Conservation (phyloP, 768 basidiomycete species). For the Lanmaoa pseudosensibilis region DNA sequence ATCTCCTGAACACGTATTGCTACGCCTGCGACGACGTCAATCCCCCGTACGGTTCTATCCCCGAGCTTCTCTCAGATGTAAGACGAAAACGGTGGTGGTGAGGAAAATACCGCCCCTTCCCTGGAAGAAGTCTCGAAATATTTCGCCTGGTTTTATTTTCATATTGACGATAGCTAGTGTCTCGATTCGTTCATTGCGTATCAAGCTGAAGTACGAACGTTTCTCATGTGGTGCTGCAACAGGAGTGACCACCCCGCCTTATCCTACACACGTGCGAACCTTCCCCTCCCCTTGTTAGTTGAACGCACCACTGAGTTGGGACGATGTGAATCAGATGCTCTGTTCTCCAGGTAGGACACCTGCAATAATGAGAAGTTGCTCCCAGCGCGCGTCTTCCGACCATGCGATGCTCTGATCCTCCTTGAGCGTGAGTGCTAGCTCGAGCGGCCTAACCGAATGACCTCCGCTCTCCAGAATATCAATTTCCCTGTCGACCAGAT, state of each 20-base stretch:
- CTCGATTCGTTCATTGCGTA: not conserved
- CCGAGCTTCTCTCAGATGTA: too few species aligned
- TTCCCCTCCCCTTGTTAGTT: not conserved
- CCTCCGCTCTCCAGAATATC: constrained; percentile 38
- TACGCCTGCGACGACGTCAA: too few species aligned
- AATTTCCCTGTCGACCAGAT: constrained; percentile 47
- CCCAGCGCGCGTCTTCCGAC: constrained; percentile 55
- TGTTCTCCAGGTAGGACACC: constrained; percentile 32
- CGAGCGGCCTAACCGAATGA: constrained; percentile 30
- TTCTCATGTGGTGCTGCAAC: not conserved
- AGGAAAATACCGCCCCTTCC: too few species aligned
- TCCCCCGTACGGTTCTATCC: too few species aligned
- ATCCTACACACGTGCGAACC: not conserved
- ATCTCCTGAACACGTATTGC: too few species aligned
- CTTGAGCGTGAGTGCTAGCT: constrained; percentile 47
- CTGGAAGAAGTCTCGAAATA: too few species aligned
- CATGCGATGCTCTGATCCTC: constrained; percentile 53
- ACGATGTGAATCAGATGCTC: not conserved
- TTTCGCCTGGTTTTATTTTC: too few species aligned
- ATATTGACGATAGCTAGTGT: not conserved
- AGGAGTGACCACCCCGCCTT: not conserved
- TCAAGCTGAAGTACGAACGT: not conserved
- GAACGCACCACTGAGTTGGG: not conserved
- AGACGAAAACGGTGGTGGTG: too few species aligned
- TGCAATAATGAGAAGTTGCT: constrained; percentile 38